Conservation (phyloP, 495 filamentous ascomycete genomes). For the Astrothelium macrocarpum region DNA sequence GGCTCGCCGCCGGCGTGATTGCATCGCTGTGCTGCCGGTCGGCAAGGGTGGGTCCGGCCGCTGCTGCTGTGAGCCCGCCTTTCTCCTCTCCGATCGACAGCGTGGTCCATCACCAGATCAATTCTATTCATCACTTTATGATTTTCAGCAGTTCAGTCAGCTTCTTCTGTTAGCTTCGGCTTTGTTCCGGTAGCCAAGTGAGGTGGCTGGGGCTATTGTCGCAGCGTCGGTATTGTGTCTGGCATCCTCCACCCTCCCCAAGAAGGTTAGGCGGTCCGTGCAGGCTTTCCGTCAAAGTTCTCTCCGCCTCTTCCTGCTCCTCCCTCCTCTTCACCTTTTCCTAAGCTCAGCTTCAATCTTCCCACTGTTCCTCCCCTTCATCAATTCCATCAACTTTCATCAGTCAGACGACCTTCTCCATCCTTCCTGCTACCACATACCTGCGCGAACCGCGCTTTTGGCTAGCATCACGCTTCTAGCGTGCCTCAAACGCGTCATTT, state of each 20-base stretch:
- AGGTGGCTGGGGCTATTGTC: not conserved
- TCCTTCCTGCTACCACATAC: not conserved
- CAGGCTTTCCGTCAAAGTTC: constrained; percentile 8
- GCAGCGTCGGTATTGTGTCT: not conserved
- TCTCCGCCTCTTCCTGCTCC: constrained; percentile 7
- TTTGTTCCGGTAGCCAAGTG: not conserved
- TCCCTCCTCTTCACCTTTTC: constrained; percentile 5
- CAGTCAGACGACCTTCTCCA: not conserved
- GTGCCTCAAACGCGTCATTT: not conserved
- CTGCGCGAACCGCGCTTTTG: constrained; percentile 1
- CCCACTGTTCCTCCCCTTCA: not conserved
- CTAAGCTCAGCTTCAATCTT: not conserved
- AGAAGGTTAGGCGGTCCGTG: constrained; percentile 6
- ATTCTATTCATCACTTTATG: not conserved
- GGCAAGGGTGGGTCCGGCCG: constrained; percentile 6
- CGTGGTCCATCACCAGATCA: not conserved
- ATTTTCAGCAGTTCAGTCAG: not conserved
- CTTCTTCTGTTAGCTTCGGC: not conserved
- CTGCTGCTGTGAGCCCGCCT: constrained; percentile 4
- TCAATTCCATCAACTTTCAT: constrained; percentile 5
- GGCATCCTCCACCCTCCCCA: constrained; percentile 7
- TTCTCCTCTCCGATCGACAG: not conserved
- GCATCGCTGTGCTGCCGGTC: not conserved
- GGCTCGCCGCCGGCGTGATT: not conserved
- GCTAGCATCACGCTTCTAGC: not conserved